Conservation (phyloP, 805 yeast species). For the Kluyveromyces siamensis region DNA sequence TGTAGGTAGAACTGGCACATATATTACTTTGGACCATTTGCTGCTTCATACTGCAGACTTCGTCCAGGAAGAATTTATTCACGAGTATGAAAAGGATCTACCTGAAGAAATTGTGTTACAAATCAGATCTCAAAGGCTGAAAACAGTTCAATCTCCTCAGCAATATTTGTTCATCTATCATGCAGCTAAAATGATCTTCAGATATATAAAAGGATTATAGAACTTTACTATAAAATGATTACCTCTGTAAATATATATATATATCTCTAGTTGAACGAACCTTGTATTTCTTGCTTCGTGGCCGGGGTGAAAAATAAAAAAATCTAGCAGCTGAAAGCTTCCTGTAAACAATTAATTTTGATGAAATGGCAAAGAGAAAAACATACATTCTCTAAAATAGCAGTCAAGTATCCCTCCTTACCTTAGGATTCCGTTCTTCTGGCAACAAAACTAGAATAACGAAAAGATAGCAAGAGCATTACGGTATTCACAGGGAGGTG, state of each 20-base stretch:
- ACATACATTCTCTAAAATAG: too few relatives aligned
- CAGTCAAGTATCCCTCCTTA: too few relatives aligned
- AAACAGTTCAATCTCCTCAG: slow-evolving; percentile 29
- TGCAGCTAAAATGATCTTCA: slow-evolving; percentile 18
- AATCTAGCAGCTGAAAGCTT: too few relatives aligned
- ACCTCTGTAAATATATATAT: background rate
- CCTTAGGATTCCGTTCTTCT: too few relatives aligned
- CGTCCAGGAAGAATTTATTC: slow-evolving; percentile 2
- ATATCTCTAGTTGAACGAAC: too few relatives aligned
- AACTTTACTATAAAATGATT: background rate
- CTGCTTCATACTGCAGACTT: slow-evolving; percentile 24
- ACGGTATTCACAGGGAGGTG: too few relatives aligned
- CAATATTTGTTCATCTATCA: slow-evolving; percentile 28
- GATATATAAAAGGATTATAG: slow-evolving; percentile 2
- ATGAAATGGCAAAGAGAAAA: too few relatives aligned
- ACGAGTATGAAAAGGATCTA: slow-evolving; percentile 20
- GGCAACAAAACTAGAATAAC: background rate
- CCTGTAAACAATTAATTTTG: too few relatives aligned
- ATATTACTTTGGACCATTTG: slow-evolving; percentile 41
- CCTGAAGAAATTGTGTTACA: slow-evolving; percentile 27
- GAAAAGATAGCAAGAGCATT: background rate
- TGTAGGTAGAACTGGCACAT: slow-evolving; percentile 93
- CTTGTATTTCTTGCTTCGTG: too few relatives aligned
- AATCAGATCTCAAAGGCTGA: slow-evolving; percentile 26
- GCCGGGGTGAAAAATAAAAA: too few relatives aligned